Conservation (phyloP, 2,329 filamentous ascomycete species). For the Paecilomyces sp. region DNA sequence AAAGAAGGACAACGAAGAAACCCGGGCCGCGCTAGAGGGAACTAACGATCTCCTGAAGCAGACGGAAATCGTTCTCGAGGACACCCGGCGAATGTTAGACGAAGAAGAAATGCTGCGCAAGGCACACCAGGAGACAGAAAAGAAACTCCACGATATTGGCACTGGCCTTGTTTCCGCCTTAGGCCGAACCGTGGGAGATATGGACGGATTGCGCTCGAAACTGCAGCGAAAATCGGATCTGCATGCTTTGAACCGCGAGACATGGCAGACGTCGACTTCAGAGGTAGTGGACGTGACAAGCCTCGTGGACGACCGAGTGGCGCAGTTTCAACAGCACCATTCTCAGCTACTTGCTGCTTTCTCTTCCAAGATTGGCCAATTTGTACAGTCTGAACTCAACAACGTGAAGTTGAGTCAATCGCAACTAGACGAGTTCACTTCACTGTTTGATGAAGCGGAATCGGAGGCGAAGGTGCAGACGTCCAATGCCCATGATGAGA, state of each 20-base stretch:
- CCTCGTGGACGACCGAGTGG: slow-evolving; percentile 68
- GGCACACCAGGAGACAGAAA: slow-evolving; percentile 81
- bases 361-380: slow-evolving; percentile 64
- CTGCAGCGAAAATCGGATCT: slow-evolving; percentile 78
- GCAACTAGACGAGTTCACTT: slow-evolving; percentile 63
- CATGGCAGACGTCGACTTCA: slow-evolving; percentile 69
- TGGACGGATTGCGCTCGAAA: slow-evolving; percentile 77
- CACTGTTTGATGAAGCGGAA: slow-evolving; percentile 61
- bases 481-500: slow-evolving; percentile 62
- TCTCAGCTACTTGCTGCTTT: slow-evolving; percentile 61
- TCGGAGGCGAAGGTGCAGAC: slow-evolving; percentile 52
- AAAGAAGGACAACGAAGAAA: slow-evolving; percentile 83
- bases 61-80: slow-evolving; percentile 74
- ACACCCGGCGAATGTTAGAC: slow-evolving; percentile 66
- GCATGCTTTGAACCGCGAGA: slow-evolving; percentile 68
- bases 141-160: slow-evolving; percentile 65
- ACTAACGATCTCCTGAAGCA: slow-evolving; percentile 78
- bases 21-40: slow-evolving; percentile 63
- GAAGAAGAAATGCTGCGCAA: slow-evolving; percentile 75
- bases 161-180: slow-evolving; percentile 71
- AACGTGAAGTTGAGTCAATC: slow-evolving; percentile 63
- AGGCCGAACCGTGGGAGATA: slow-evolving; percentile 68
- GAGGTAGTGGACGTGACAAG: slow-evolving; percentile 71
- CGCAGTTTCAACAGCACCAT: slow-evolving; percentile 66
- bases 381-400: slow-evolving; percentile 67